phyloP scores from a whole-genome alignment of 768 basidiomycete species.

The Dacryopinax spathularia region DNA sequence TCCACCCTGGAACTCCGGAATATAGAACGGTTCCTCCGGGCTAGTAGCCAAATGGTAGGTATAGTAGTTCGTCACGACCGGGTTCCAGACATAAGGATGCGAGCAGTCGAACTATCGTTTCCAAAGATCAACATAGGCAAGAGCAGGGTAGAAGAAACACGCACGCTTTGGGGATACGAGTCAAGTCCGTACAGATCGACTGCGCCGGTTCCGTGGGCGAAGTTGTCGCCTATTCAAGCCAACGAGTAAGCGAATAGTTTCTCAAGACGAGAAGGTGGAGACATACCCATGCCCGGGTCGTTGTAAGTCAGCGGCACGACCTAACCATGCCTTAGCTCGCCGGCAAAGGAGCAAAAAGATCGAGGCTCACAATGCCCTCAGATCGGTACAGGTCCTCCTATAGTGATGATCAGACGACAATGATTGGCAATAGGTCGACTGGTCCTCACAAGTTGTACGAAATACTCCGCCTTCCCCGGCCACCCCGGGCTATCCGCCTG shows the following conservation, averaged over 20 bases:
- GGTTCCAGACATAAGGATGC: constrained; percentile 49
- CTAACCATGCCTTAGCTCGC: neutral
- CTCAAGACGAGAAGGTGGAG: neutral
- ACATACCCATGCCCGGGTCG: constrained; percentile 38
- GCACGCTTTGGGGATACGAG: constrained; percentile 8
- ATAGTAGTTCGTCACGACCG: constrained; percentile 49
- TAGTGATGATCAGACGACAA: too few species aligned
- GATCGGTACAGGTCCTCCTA: constrained; percentile 38
- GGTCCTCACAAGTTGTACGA: constrained; percentile 49
- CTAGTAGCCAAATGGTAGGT: constrained; percentile 39
- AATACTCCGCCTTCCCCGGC: constrained; percentile 37
- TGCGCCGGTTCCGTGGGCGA: constrained; percentile 61
- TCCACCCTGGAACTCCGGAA: constrained; percentile 44
- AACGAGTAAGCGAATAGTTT: neutral
- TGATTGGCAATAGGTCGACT: too few species aligned
- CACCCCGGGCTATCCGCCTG: constrained; percentile 30
- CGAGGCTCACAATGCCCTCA: constrained; percentile 32
- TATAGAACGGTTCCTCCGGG: constrained; percentile 46
- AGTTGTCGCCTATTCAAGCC: constrained; percentile 28
- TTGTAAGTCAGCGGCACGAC: constrained; percentile 61
- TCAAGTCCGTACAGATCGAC: constrained; percentile 54
- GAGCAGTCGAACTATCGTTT: constrained; percentile 74
- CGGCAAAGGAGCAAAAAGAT: too few species aligned
- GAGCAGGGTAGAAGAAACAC: constrained; percentile 7
- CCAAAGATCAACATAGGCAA: constrained; percentile 41